phyloP scores from a whole-genome alignment of 805 yeast genomes.

The Candida tallmaniae region DNA sequence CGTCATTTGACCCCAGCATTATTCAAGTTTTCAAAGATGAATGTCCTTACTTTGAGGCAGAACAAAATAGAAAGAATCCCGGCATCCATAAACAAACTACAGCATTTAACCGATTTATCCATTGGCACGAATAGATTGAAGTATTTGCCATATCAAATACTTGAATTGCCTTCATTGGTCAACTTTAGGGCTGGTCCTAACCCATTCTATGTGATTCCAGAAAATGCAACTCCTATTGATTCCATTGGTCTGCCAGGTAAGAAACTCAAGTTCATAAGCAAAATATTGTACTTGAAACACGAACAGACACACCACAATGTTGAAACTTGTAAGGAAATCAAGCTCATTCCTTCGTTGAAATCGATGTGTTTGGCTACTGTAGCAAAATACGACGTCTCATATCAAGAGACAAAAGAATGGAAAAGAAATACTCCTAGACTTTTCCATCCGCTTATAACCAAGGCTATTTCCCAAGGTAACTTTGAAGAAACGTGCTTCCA shows the following conservation, averaged over 20 bases:
- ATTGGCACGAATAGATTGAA: conserved; percentile 47
- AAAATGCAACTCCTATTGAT: conserved; percentile 19
- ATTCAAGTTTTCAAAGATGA: conserved; percentile 46
- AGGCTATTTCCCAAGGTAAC: conserved; percentile 49
- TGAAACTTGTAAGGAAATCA: background rate
- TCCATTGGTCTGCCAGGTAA: conserved; percentile 20
- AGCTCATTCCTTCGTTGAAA: conserved; percentile 41
- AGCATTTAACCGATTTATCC: conserved; percentile 46
- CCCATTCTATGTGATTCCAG: conserved; percentile 28
- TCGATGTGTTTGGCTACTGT: conserved; percentile 46
- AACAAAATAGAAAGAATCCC: conserved; percentile 47
- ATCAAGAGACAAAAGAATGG: conserved; percentile 54
- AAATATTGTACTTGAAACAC: conserved; percentile 20
- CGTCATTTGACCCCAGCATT: conserved; percentile 45
- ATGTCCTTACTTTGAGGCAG: conserved; percentile 49
- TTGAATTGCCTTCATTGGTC: conserved; percentile 39
- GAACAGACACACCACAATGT: conserved; percentile 3
- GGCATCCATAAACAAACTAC: conserved; percentile 39
- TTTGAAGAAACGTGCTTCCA: conserved; percentile 50
- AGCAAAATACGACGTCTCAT: conserved; percentile 49
- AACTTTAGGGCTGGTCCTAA: conserved; percentile 56
- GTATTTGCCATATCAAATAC: conserved; percentile 49
- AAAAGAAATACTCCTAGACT: conserved; percentile 42
- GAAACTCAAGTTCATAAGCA: conserved; percentile 17
- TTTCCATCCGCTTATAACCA: conserved; percentile 43